Conservation (phyloP, 805 yeast species). For the Lipomyces kockii region DNA sequence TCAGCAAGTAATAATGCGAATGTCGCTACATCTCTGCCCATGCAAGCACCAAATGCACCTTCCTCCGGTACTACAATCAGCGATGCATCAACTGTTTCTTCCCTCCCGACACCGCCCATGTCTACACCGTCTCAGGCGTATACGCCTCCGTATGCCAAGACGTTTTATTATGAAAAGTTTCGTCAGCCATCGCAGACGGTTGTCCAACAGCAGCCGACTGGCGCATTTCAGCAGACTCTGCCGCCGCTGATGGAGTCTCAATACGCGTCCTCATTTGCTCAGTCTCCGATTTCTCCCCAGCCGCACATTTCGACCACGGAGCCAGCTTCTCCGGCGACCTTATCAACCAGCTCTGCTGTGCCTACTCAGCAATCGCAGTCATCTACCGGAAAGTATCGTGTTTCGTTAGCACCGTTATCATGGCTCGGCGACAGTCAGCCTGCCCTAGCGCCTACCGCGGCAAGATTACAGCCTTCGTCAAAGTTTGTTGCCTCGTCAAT, state of each 20-base stretch:
- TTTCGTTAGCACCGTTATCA: background rate
- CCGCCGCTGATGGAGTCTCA: background rate
- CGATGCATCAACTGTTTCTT: conserved; percentile 4
- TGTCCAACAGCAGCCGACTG: background rate
- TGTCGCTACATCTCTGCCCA: background rate
- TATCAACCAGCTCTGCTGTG: background rate
- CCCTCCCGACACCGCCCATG: conserved; percentile 10
- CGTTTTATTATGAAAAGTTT: conserved; percentile 1
- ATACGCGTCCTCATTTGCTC: background rate
- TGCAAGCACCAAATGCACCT: background rate
- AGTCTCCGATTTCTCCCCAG: conserved; percentile 3
- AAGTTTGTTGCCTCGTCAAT: background rate
- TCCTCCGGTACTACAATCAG: conserved; percentile 5
- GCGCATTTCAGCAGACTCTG: background rate
- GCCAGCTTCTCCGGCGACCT: background rate
- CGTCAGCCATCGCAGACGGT: background rate
- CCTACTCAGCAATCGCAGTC: background rate
- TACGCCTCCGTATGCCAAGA: conserved; percentile 4
- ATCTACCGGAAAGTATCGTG: background rate
- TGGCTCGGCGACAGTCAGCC: background rate
- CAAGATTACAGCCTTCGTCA: background rate
- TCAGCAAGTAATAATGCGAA: background rate
- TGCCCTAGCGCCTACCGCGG: background rate
- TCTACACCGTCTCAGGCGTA: background rate
- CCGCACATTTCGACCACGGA: background rate